Percentiles rank a stretch among this genome's conserved stretches.
Evolutionary conservation across 768 basidiomycete genomes (phyloP).

Genomic region (Leccinum rimulosum): DNA sequence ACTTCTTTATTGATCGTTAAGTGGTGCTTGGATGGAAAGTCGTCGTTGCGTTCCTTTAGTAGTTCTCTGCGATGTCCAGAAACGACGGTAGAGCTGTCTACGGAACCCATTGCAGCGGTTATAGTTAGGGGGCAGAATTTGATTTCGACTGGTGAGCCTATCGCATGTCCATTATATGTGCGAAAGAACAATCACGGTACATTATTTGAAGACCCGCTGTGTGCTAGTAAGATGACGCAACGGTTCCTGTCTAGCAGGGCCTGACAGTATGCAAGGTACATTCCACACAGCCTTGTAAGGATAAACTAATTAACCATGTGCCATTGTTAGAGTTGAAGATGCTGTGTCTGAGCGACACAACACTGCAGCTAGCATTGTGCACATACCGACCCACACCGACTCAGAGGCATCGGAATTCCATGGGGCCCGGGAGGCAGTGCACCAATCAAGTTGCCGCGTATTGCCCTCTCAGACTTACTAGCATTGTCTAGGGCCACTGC

Average conservation of each 20-base stretch:
- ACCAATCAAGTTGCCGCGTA: not conserved
- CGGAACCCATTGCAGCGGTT: conserved; percentile 3
- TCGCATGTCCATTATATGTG: not conserved
- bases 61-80: conserved; percentile 35
- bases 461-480: not conserved
- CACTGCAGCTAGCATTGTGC: not conserved
- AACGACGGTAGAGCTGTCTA: conserved; percentile 46
- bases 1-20: conserved; percentile 6
- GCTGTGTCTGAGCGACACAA: not conserved
- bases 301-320: not conserved
- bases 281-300: not conserved
- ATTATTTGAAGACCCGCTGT: not conserved
- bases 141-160: not conserved
- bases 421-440: conserved; percentile 1
- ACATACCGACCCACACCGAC: too few relatives aligned
- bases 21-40: conserved; percentile 24
- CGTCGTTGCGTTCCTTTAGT: conserved; percentile 14
- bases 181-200: not conserved
- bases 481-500: too few relatives aligned
- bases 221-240: not conserved
- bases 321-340: not conserved
- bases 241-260: not conserved
- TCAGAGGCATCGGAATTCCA: not conserved
- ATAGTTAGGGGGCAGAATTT: not conserved
- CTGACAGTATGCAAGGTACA: not conserved